Percentiles rank a stretch among this genome's conserved stretches.
Conservation (phyloP, 805 yeast species). For the Alloascoidea hylecoeti region DNA sequence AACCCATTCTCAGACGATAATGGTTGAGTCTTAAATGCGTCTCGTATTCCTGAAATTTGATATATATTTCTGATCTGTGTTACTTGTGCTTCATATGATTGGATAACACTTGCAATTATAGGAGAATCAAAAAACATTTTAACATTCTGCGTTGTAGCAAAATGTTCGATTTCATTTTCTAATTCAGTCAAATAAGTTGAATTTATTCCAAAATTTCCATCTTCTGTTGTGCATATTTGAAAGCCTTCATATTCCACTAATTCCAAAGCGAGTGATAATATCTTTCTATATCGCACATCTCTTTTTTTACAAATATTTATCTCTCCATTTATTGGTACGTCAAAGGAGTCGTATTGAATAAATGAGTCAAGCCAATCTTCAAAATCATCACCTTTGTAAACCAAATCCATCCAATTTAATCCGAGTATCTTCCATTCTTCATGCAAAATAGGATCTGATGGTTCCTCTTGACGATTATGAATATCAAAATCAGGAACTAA, state of each 20-base stretch:
- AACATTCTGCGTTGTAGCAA: background rate
- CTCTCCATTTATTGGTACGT: conserved; percentile 1
- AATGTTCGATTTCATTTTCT: background rate
- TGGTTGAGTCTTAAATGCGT: background rate
- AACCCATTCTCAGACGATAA: conserved; percentile 12
- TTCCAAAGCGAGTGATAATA: background rate
- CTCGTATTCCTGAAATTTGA: background rate
- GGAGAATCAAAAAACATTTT: background rate
- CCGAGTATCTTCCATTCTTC: conserved; percentile 3
- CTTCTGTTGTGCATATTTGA: background rate
- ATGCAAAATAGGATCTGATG: background rate
- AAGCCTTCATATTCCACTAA: background rate
- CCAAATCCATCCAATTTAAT: conserved; percentile 2
- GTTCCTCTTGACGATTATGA: background rate
- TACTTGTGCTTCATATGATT: background rate
- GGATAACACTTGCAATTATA: background rate
- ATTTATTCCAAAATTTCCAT: background rate
- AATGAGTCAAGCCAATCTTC: background rate
- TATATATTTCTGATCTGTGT: background rate
- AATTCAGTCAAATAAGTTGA: background rate
- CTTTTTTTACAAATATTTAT: background rate
- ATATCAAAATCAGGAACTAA: background rate
- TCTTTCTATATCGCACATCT: background rate
- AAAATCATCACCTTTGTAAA: background rate
- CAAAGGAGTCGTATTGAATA: background rate